Base-by-base conservation (phyloP, 2,329 filamentous ascomycete genomes). In the Hortaea werneckii region DNA sequence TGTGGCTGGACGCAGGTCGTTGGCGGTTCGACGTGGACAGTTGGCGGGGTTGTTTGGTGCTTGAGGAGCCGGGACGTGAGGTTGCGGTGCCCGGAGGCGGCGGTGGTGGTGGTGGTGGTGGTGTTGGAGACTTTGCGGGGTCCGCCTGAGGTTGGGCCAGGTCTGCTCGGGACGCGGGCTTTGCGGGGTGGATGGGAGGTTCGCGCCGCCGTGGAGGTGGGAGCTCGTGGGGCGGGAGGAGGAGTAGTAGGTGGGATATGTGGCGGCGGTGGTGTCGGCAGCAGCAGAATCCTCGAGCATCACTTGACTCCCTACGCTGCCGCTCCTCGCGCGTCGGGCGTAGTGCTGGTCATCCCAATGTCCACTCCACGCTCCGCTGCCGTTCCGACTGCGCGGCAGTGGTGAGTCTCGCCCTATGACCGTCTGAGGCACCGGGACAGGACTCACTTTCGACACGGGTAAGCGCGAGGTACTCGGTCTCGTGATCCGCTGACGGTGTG, bases 361-460 rank as follows among this genome's bases (percentile, higher is more conserved):
- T 50, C 73, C 73, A 49, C 75, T 78, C 55, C 73, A 71, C 54
- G 75, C 78, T 46, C 65, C 65, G 53, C 77, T 81, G 37, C 72
- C 71, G 41, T 73, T 71, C 42, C 76, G 68, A 44, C 73, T 77
- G 48, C 88, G 78, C 45, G 75, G 69, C 39, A 83, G 71, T 20
- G 80, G 80, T 26, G 78, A 80, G 56, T 87, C 83, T 52, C 88
- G 79, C 54, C 90, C 88, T 40, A 87, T 72, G 52, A 82, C 79
- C 42, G 83, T 79, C 43, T 77, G 65, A 1, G 85, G 78, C 48
- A 94, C 82, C 8, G 88, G 87, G 13, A 80, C 76, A 2, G 85
- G 84, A 61, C 87, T 95, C 10, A 77, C 71, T 57, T 87, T 89
- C 29, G 87, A 81, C 34, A 96, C 75, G 1, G 92, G 92, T 61